phyloP scores from a whole-genome alignment of 192 early-diverging fungal species.

The Haplosporangium gracile region DNA sequence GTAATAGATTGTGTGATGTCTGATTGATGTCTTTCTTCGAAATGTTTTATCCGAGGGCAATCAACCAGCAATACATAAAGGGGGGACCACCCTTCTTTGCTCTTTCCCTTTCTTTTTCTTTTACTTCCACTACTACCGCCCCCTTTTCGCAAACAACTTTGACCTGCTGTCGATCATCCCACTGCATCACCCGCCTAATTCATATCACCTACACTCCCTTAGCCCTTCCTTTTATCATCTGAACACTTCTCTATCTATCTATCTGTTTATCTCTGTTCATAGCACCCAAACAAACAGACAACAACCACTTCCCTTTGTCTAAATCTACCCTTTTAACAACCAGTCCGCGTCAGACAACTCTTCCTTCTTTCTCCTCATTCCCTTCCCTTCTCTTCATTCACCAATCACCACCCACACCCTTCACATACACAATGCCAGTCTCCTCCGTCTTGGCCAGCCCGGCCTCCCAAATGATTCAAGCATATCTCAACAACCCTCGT shows the following conservation, averaged over 20 bases:
- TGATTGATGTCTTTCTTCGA: not conserved
- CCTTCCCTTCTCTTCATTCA: not conserved
- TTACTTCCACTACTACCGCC: not conserved
- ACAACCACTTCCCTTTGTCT: not conserved
- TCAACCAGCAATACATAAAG: not conserved
- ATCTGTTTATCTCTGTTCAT: not conserved
- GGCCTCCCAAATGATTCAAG: slow-evolving; percentile 29
- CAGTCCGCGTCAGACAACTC: not conserved
- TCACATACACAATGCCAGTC: slow-evolving; percentile 39
- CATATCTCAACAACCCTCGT: slow-evolving; percentile 59
- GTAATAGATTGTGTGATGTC: not conserved
- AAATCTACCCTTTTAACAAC: not conserved
- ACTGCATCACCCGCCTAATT: not conserved
- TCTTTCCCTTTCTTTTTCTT: not conserved
- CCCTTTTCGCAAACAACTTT: not conserved
- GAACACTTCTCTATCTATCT: not conserved
- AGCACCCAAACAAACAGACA: not conserved
- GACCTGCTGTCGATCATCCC: slow-evolving; percentile 11
- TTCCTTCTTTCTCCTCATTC: not conserved
- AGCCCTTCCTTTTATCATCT: slow-evolving; percentile 1
- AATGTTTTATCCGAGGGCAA: slow-evolving; percentile 30
- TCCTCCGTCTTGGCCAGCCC: slow-evolving; percentile 38
- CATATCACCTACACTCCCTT: not conserved
- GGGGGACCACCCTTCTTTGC: not conserved
- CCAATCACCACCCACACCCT: not conserved